Conservation (phyloP, 139 green algal genomes). For the Chlorella sorokiniana region DNA sequence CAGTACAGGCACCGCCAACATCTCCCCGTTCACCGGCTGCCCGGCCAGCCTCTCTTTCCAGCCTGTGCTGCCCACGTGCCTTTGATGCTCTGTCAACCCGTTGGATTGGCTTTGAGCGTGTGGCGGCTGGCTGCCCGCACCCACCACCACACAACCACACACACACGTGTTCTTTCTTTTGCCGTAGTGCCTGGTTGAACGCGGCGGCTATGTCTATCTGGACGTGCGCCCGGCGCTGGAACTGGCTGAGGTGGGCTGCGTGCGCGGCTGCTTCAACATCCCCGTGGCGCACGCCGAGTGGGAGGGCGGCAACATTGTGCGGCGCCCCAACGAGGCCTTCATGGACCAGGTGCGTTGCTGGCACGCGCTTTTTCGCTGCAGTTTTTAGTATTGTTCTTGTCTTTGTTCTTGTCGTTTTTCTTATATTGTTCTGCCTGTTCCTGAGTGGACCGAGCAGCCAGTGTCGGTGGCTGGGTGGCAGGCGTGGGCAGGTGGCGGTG, state of each 20-base stretch:
- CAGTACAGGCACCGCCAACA: too few species aligned
- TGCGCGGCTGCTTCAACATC: slow-evolving; percentile 70
- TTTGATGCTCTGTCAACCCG: too few species aligned
- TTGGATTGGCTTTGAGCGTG: too few species aligned
- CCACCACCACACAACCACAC: neutral
- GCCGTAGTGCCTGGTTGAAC: slow-evolving; percentile 57
- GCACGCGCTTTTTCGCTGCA: neutral
- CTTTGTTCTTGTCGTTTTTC: too few species aligned
- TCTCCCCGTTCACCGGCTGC: too few species aligned
- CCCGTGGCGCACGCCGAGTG: slow-evolving; percentile 35
- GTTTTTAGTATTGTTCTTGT: neutral
- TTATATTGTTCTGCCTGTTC: too few species aligned
- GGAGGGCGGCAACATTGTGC: neutral
- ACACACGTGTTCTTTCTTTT: neutral
- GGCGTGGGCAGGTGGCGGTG: neutral
- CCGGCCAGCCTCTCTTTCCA: too few species aligned
- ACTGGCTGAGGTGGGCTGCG: slow-evolving; percentile 70
- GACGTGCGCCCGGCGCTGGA: slow-evolving; percentile 77
- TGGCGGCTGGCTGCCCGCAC: neutral
- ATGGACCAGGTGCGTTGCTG: slow-evolving; percentile 6
- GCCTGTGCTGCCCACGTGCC: too few species aligned
- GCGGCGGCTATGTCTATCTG: slow-evolving; percentile 72
- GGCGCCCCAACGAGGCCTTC: neutral
- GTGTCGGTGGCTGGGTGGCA: neutral
- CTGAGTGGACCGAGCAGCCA: too few species aligned